phyloP scores from a whole-genome alignment of 371 early-diverging fungal genomes.

The Mucor lusitanicus region DNA sequence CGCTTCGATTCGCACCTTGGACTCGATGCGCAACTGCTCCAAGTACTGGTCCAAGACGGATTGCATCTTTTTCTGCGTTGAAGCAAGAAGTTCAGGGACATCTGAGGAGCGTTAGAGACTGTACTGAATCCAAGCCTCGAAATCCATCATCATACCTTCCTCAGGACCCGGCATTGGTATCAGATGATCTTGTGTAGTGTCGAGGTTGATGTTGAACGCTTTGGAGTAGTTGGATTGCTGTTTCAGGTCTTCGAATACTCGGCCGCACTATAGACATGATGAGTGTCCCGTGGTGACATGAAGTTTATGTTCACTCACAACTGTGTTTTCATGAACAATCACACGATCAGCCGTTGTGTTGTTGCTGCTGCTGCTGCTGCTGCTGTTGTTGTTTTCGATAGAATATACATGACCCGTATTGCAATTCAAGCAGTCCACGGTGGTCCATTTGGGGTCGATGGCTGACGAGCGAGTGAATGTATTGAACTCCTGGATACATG shows the following conservation, averaged over 20 bases:
- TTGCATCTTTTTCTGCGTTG: slow-evolving; percentile 26
- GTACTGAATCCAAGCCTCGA: not conserved
- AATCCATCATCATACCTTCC: not conserved
- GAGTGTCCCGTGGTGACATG: not conserved
- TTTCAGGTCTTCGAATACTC: slow-evolving; percentile 11
- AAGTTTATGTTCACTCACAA: slow-evolving; percentile 1
- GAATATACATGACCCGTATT: slow-evolving; percentile 35
- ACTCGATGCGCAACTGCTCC: slow-evolving; percentile 21
- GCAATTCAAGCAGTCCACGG: slow-evolving; percentile 39
- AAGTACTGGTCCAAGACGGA: slow-evolving; percentile 27
- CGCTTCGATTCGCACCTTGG: slow-evolving; percentile 32
- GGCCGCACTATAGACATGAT: slow-evolving; percentile 16
- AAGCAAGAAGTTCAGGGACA: slow-evolving; percentile 7
- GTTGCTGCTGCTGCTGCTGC: too few species aligned
- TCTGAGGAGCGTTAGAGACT: slow-evolving; percentile 1
- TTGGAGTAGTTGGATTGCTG: slow-evolving; percentile 23
- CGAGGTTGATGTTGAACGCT: slow-evolving; percentile 27
- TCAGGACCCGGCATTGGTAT: slow-evolving; percentile 5
- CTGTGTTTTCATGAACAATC: slow-evolving; percentile 14
- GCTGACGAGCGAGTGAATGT: slow-evolving; percentile 12
- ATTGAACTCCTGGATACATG: slow-evolving; percentile 7
- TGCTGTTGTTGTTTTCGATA: not conserved
- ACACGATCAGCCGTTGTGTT: slow-evolving; percentile 15
- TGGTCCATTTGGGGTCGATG: slow-evolving; percentile 21
- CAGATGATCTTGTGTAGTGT: slow-evolving; percentile 1